A percentile compares a stretch with the other conserved stretches of the same genome.
Evolutionary conservation across 352 stramenopile species (phyloP).

Genomic region (Pythium scleroteichum): DNA sequence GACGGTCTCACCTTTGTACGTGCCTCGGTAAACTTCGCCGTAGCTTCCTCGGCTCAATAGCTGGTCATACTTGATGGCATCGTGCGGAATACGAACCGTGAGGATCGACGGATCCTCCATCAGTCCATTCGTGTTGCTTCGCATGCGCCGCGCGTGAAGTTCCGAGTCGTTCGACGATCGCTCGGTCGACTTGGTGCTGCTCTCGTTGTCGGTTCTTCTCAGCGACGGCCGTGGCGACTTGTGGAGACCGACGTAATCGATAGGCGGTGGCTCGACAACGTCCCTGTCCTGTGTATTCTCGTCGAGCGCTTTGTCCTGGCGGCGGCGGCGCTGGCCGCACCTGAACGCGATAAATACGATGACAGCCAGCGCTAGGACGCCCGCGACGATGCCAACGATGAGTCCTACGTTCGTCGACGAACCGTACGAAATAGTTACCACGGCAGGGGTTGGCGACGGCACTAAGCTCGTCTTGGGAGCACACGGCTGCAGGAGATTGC

Average conservation of each 20-base stretch:
- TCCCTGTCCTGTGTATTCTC: background rate
- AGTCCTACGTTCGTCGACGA: background rate
- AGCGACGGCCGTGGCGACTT: background rate
- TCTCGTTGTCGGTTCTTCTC: background rate
- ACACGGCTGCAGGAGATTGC: background rate
- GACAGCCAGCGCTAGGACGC: slow-evolving; percentile 2
- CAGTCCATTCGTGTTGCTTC: background rate
- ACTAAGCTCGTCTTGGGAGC: background rate
- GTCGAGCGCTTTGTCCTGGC: background rate
- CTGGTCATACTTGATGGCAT: slow-evolving; percentile 1
- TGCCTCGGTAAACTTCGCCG: slow-evolving; percentile 1
- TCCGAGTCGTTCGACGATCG: background rate
- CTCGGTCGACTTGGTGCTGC: background rate
- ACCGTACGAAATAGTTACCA: background rate
- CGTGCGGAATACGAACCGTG: background rate
- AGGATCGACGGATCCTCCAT: slow-evolving; percentile 1
- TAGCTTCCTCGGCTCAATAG: slow-evolving; percentile 38
- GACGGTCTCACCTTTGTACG: slow-evolving; percentile 14
- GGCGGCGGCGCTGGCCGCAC: background rate
- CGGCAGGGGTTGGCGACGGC: background rate
- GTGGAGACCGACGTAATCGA: background rate
- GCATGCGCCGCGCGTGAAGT: background rate
- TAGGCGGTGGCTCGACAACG: background rate
- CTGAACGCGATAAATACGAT: background rate
- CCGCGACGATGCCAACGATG: background rate